Evolutionary conservation across 23 red algal species (phyloP), one percentile per base, ranked within the genome.

Genomic region (Gracilaria domingensis): DNA sequence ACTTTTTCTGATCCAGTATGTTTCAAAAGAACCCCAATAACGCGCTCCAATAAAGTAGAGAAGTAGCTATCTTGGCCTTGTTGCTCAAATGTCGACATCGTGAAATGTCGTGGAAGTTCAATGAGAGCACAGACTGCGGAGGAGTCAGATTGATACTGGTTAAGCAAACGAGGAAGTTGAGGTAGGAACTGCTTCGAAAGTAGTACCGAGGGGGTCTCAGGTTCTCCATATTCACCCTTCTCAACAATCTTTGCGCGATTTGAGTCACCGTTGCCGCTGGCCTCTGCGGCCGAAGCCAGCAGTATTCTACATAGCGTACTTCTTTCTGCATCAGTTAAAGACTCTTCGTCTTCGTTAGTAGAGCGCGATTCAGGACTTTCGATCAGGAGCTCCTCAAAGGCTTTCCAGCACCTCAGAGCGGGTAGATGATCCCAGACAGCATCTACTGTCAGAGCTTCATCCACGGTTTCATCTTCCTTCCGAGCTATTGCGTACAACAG

Each of bases 401-500:
- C 94, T 40, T 79, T 18, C 94, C 94, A 96, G 74, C 94, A 96
- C 48, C 81, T 88, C 6, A 91, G 35, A 7, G 94, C 74, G 13
- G 88, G 81, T 47, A 87, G 47, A n/a, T 61, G 65, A 30, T 84
- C 65, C 94, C 94, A 96, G 61, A 93, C 69, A 55, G 94, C 80
- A 54, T 96, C 94, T 25, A 90, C 76, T 2, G 78, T 72, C 70
- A 65, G 47, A 23, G 66, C 71, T 25, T 37, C 38, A 54, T 73
- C 72, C 26, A 69, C 51, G 24, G n/a, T 8, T 29, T 83, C 47
- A n/a, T 66, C 55, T 38, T 47, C 74, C 21, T 91, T 53, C 50
- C 38, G 44, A 53, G n/a, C 65, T 65, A 75, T 55, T 30, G 65
- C 44, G 82, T 38, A 76, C 36, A 95, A 54, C 0, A 95, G 65